Conservation (phyloP, 345 rosid genomes). For the Kandelia obovata region DNA sequence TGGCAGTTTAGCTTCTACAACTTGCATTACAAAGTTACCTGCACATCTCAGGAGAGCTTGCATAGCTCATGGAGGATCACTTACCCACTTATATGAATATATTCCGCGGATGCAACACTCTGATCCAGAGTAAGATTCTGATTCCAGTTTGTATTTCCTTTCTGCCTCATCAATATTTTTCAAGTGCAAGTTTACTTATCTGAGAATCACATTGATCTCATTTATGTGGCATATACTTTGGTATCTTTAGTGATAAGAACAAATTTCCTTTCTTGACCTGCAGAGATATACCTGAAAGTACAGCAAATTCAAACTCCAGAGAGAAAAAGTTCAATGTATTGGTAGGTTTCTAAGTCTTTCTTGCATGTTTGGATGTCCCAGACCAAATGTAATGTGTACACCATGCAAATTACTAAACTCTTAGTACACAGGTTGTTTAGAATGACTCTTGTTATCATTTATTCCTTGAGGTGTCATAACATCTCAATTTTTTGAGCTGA, state of each 20-base stretch:
- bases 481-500: constrained; percentile 15
- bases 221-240: neutral
- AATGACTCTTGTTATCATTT: neutral
- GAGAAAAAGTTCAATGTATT: constrained; percentile 56
- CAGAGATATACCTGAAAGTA: constrained; percentile 48
- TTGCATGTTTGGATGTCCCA: constrained; percentile 2
- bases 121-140: constrained; percentile 56
- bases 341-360: constrained; percentile 43
- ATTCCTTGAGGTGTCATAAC: neutral
- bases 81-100: constrained; percentile 69
- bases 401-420: neutral
- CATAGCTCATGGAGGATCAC: constrained; percentile 65
- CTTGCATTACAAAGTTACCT: constrained; percentile 54
- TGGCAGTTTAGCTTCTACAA: constrained; percentile 64
- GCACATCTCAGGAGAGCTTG: constrained; percentile 79
- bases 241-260: constrained; percentile 5
- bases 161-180: neutral
- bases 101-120: constrained; percentile 83
- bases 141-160: constrained; percentile 3
- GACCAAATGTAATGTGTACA: constrained; percentile 5
- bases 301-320: constrained; percentile 28
- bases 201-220: neutral
- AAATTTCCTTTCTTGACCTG: constrained; percentile 21
- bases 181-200: neutral
- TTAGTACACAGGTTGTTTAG: neutral